phyloP scores from a whole-genome alignment of 2,329 filamentous ascomycete species.

The Cordyceps fumosorosea region DNA sequence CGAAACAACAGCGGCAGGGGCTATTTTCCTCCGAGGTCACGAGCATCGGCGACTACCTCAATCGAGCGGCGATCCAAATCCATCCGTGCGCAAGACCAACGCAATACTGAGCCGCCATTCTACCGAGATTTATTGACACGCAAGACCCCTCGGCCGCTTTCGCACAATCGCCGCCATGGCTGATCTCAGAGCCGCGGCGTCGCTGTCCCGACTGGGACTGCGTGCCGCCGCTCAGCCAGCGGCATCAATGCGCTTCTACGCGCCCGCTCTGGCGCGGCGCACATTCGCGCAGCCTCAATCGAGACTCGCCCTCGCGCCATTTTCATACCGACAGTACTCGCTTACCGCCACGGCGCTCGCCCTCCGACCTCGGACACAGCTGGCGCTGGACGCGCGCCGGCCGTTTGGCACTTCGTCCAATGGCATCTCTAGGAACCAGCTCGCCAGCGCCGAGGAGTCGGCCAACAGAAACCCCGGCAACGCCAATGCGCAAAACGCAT shows the following conservation, averaged over 20 bases:
- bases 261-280: neutral
- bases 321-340: neutral
- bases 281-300: neutral
- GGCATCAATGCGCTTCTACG: neutral
- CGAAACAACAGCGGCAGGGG: neutral
- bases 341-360: neutral
- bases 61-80: neutral
- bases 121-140: neutral
- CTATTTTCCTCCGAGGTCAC: neutral
- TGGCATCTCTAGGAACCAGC: conserved; percentile 54
- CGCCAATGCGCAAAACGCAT: conserved; percentile 82
- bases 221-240: conserved; percentile 7
- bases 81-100: neutral
- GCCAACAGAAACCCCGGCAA: conserved; percentile 90
- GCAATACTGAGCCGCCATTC: neutral
- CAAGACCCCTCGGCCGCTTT: neutral
- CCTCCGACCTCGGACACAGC: neutral
- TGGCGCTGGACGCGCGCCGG: conserved; percentile 18
- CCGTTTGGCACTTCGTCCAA: conserved; percentile 37
- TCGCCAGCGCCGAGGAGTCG: conserved; percentile 81
- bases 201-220: conserved; percentile 9
- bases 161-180: neutral
- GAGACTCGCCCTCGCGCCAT: neutral
- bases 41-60: neutral
- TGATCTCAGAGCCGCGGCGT: conserved; percentile 2